These are phyloP conservation scores for Fomitopsis serialis DNA, from an alignment of 768 basidiomycete genomes.

Conservation along the genomic window DNA sequence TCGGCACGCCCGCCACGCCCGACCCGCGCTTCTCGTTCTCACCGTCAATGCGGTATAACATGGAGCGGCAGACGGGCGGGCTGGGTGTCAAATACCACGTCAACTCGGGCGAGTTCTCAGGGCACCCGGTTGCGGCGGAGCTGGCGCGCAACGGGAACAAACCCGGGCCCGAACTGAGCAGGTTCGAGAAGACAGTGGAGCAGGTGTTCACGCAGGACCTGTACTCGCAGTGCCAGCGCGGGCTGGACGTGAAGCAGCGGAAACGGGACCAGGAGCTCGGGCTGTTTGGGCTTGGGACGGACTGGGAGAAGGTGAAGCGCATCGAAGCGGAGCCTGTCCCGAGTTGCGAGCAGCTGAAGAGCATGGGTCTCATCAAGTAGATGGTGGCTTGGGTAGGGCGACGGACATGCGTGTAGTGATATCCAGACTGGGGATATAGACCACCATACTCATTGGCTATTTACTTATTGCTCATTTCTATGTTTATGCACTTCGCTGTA, in stretches of 20 bases:
- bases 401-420: slow-evolving; percentile 1
- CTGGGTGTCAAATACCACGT: slow-evolving; percentile 82
- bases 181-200: slow-evolving; percentile 79
- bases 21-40: slow-evolving; percentile 80
- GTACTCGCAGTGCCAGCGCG: slow-evolving; percentile 66
- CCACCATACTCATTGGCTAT: slow-evolving; percentile 6
- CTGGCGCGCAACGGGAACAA: slow-evolving; percentile 38
- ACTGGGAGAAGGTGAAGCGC: slow-evolving; percentile 81
- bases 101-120: slow-evolving; percentile 66
- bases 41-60: slow-evolving; percentile 52
- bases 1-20: slow-evolving; percentile 59
- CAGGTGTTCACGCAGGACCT: slow-evolving; percentile 65
- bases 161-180: slow-evolving; percentile 34
- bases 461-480: slow-evolving; percentile 2
- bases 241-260: slow-evolving; percentile 61
- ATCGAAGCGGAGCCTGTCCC: slow-evolving; percentile 68
- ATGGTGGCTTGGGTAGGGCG: background rate
- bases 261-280: slow-evolving; percentile 75
- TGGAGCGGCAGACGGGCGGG: slow-evolving; percentile 65
- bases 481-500: background rate
- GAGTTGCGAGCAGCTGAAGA: slow-evolving; percentile 74
- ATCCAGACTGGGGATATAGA: slow-evolving; percentile 3
- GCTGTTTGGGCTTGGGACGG: slow-evolving; percentile 86
- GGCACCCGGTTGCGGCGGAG: slow-evolving; percentile 77
- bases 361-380: slow-evolving; percentile 50